Evolutionary conservation across 805 yeast species (phyloP).

Genomic region (Candida vaughaniae): DNA sequence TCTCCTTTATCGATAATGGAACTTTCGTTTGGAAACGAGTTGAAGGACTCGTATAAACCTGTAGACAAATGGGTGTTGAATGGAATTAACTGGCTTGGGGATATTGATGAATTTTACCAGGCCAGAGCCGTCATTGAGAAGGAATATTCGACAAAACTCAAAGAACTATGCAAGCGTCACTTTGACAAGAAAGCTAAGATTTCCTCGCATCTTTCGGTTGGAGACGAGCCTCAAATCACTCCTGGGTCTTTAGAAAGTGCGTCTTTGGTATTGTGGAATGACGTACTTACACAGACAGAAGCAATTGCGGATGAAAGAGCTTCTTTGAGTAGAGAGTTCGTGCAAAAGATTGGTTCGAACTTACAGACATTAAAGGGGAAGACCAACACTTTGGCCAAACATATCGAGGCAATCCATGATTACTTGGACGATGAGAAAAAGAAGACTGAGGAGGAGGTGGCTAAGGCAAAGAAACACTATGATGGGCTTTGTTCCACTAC

Average conservation of each 20-base stretch:
- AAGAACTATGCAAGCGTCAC: slow-evolving; percentile 62
- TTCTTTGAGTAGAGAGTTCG: slow-evolving; percentile 59
- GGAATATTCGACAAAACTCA: slow-evolving; percentile 73
- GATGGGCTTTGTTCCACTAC: slow-evolving; percentile 77
- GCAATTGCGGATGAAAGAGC: slow-evolving; percentile 65
- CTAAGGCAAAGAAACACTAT: slow-evolving; percentile 69
- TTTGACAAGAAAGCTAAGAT: slow-evolving; percentile 73
- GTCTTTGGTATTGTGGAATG: slow-evolving; percentile 85
- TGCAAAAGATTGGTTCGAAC: slow-evolving; percentile 59
- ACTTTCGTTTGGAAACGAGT: slow-evolving; percentile 66
- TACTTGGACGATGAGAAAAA: slow-evolving; percentile 49
- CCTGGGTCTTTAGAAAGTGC: slow-evolving; percentile 95
- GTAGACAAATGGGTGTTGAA: slow-evolving; percentile 78
- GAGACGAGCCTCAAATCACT: slow-evolving; percentile 85
- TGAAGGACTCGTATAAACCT: slow-evolving; percentile 75
- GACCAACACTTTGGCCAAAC: slow-evolving; percentile 52
- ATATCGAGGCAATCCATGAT: slow-evolving; percentile 60
- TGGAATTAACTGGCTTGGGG: slow-evolving; percentile 73
- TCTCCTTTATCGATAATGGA: no score
- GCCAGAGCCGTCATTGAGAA: slow-evolving; percentile 81
- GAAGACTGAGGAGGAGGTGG: slow-evolving; percentile 54
- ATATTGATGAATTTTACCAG: slow-evolving; percentile 77
- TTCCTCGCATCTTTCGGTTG: slow-evolving; percentile 74
- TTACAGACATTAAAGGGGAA: slow-evolving; percentile 52
- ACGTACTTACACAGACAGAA: slow-evolving; percentile 81